Base-by-base conservation (phyloP, 2,329 filamentous ascomycete genomes). In the Microsporum ferrugineum region DNA sequence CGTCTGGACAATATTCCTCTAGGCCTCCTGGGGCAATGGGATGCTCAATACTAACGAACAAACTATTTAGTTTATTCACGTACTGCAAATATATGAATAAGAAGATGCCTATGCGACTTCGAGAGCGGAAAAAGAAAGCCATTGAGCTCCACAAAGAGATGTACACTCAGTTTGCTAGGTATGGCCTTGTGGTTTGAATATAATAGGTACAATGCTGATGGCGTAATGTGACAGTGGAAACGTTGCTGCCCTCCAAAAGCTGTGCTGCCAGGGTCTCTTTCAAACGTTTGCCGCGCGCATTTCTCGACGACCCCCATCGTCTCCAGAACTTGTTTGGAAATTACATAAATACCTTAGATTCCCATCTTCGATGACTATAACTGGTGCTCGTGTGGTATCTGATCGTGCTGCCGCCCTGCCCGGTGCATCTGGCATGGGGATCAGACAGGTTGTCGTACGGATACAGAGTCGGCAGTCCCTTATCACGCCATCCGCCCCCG, bases 101-200 rank as follows among this genome's bases (percentile, higher is more conserved):
- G 51, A 67, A 66, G 10, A 61, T 71, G 31, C 73, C 74, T 31
- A 66, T 77, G 17, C 65, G 70, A n/a, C 60, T 74, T 29, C 65
- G 63, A 27, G 67, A 73, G 47, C 69, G 76, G 43, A 72, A 74
- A 17, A 59, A 65, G 7, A 69, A 75, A 43, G 77, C 74, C 8
- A 68, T 69, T 45, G 65, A 71, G 6, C 69, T 80, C n/a, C 78
- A 81, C 62, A 63, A 70, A 53, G 63, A 68, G 31, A 77, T 81
- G 75, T 81, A 80, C 67, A 72, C 66, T 29, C 71, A 75, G 27
- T 78, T 80, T 63, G 78, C 79, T 29, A 66, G 64, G 67, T 79
- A 76, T 66, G 72, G 70, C 33, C 17, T 34, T 57, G 27, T 55
- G 7, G 7, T 38, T 14, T n/a, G 8, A n/a, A 3, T 17, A 10